A percentile compares a stretch with the other conserved stretches of the same genome.
Conservation (phyloP, 1,284 basidiomycete genomes). For the Pseudomicrostroma phylloplanum region DNA sequence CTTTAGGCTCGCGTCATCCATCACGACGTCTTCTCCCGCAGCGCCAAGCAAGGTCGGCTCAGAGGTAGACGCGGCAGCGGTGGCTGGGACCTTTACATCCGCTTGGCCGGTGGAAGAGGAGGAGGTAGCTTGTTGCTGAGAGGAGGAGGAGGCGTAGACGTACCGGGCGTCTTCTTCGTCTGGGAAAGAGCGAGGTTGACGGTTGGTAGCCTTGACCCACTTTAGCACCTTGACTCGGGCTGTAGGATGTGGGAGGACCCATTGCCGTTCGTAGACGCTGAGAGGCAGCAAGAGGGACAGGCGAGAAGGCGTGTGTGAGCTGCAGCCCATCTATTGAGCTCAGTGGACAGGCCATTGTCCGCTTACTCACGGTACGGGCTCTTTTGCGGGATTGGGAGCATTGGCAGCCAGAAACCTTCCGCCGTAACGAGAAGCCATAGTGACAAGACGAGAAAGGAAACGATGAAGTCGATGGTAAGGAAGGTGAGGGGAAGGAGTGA, state of each 20-base stretch:
- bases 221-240: background rate
- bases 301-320: background rate
- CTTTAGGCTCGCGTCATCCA: background rate
- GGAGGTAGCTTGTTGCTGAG: background rate
- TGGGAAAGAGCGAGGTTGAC: background rate
- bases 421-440: slow-evolving; percentile 1
- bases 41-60: background rate
- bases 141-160: background rate
- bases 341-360: background rate
- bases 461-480: too few species aligned
- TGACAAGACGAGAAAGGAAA: background rate
- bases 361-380: slow-evolving; percentile 6
- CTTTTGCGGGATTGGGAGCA: background rate
- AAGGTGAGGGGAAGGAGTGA: too few species aligned
- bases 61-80: background rate
- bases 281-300: background rate
- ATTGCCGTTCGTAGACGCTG: slow-evolving; percentile 1
- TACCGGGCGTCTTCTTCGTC: slow-evolving; percentile 1
- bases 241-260: background rate
- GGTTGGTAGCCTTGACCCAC: slow-evolving; percentile 2
- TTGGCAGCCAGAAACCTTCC: background rate
- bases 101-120: background rate
- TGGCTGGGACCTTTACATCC: background rate
- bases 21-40: background rate
- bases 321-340: background rate